A percentile compares a stretch with the other conserved stretches of the same genome.
phyloP scores from a whole-genome alignment of 129 eudicot species.

The Deinandra increscens region DNA sequence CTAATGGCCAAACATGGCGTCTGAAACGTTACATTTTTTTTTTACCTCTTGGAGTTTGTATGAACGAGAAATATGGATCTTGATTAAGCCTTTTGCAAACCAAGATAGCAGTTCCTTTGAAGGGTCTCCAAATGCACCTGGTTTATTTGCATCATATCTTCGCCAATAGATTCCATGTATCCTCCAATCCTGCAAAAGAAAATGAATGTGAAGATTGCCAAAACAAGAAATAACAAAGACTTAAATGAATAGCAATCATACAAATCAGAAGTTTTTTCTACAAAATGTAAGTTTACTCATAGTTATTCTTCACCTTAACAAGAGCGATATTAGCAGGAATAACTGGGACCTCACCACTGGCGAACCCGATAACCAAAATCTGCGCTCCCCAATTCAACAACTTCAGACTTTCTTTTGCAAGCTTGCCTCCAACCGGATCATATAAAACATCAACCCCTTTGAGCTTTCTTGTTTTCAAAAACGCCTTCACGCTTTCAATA shows the following conservation, averaged over 20 bases:
- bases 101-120: conserved; percentile 79
- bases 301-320: conserved; percentile 75
- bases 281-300: no score
- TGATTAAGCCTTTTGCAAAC: conserved; percentile 68
- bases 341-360: conserved; percentile 94
- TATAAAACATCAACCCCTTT: conserved; percentile 93
- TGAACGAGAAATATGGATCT: conserved; percentile 66
- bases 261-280: no score
- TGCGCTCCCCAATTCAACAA: conserved; percentile 97
- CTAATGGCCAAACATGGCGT: no score
- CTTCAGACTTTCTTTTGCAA: conserved; percentile 75
- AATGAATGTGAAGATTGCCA: no score
- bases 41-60: conserved; percentile 72
- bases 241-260: no score
- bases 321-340: conserved; percentile 95
- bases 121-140: conserved; percentile 68
- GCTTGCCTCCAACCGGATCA: conserved; percentile 99
- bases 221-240: no score
- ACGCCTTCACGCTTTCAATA: conserved; percentile 70
- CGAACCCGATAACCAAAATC: conserved; percentile 92
- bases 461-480: conserved; percentile 69
- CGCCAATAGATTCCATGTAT: conserved; percentile 98
- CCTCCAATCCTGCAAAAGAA: conserved; percentile 77
- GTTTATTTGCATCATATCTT: conserved; percentile 58
- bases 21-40: no score